phyloP scores from a whole-genome alignment of 805 yeast genomes.

The Candida methanosorbosa region DNA sequence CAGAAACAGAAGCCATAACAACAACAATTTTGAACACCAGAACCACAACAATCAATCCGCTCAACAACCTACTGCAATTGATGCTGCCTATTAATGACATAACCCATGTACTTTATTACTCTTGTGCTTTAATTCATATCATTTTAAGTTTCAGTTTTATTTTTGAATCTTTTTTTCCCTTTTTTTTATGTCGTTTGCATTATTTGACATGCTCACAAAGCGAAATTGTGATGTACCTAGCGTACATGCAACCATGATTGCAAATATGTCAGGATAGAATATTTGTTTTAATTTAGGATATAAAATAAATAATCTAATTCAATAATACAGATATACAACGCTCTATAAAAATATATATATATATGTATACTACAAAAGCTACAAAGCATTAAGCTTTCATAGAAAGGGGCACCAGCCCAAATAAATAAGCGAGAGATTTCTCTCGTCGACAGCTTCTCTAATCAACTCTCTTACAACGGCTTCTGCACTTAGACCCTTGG shows the following conservation, averaged over 20 bases:
- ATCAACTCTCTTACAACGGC: conserved; percentile 79
- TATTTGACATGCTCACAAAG: no score
- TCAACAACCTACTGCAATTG: neutral
- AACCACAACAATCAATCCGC: neutral
- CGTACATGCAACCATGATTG: no score
- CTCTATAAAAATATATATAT: neutral
- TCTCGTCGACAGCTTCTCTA: conserved; percentile 60
- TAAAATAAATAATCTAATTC: no score
- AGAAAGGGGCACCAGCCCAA: conserved; percentile 82
- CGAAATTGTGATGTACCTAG: no score
- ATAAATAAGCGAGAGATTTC: conserved; percentile 66
- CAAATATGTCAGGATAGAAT: no score
- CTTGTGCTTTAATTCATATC: no score
- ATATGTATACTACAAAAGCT: neutral
- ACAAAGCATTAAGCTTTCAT: conserved; percentile 17
- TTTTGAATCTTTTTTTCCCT: no score
- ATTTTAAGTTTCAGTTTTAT: no score
- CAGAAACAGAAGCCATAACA: neutral
- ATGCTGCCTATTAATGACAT: no score
- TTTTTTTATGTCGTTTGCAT: no score
- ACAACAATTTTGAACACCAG: no score
- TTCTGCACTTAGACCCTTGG: conserved; percentile 66
- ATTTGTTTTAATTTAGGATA: neutral
- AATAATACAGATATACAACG: neutral
- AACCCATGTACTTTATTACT: no score